Percentiles rank a stretch among this genome's conserved stretches.
These are phyloP conservation scores for Phytophthora kernoviae DNA, from an alignment of 352 stramenopile genomes.

Conservation along the genomic window DNA sequence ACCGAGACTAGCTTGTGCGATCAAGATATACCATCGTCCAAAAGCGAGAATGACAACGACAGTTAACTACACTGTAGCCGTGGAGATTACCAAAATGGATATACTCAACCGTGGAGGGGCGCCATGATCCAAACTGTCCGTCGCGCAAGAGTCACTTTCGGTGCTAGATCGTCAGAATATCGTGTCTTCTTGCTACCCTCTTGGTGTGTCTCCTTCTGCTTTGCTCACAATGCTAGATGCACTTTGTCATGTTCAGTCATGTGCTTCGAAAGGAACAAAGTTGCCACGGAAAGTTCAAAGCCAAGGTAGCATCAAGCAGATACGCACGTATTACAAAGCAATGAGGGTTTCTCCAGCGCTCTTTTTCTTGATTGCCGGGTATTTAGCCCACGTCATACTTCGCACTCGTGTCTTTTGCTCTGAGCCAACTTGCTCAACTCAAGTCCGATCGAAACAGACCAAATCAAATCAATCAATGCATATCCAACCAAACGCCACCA, in stretches of 20 bases:
- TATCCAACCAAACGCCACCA: slow-evolving; percentile 26
- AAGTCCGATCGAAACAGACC: slow-evolving; percentile 15
- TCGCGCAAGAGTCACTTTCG: slow-evolving; percentile 27
- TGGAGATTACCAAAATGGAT: slow-evolving; percentile 15
- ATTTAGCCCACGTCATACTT: slow-evolving; percentile 20
- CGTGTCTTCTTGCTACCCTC: neutral
- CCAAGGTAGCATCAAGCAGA: slow-evolving; percentile 35
- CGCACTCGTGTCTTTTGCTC: slow-evolving; percentile 19
- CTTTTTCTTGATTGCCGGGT: slow-evolving; percentile 16
- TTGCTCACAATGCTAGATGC: slow-evolving; percentile 15
- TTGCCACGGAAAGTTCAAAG: slow-evolving; percentile 36
- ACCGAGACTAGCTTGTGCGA: neutral
- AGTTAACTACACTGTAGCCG: neutral
- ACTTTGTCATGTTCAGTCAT: slow-evolving; percentile 22
- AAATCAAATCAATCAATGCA: slow-evolving; percentile 38
- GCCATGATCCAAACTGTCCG: slow-evolving; percentile 15
- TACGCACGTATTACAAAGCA: slow-evolving; percentile 56
- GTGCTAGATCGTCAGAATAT: no score
- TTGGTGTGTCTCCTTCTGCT: slow-evolving; percentile 13
- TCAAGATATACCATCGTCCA: neutral
- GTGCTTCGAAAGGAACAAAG: slow-evolving; percentile 17
- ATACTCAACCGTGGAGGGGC: slow-evolving; percentile 14
- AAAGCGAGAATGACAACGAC: neutral
- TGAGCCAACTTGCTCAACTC: slow-evolving; percentile 18
- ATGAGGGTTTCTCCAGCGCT: slow-evolving; percentile 25